Evolutionary conservation across 495 filamentous ascomycete species (phyloP), one percentile per base, ranked within the genome.

Genomic region (Penicillium psychrofluorescens): DNA sequence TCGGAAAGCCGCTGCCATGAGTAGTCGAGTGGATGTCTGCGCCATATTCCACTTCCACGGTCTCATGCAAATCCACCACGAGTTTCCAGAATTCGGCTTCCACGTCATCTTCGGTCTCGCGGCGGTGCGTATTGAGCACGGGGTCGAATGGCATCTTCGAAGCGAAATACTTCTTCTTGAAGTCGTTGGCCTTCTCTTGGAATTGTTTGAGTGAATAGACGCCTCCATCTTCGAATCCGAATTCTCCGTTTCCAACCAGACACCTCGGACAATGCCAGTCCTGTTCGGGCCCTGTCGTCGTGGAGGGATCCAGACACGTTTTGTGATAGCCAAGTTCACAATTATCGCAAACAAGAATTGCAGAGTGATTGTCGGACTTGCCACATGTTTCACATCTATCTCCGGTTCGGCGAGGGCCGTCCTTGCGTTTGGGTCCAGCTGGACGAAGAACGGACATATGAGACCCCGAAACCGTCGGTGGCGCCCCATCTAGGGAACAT

Each of bases 11-110:
- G 58, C 91, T 96, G 40, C 92, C 92, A 54, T 97, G 94, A 0
- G 92, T 99, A 1, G 92, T 97, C 11, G 91, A 96, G 60, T 99
- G 92, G 44, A 99, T 95, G 60, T 99, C 92, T 5, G 92, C 92
- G 31, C 92, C 92, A 58, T 99, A 99, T 62, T 99, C 92, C 11
- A 99, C 92, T 57, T 96, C 91, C 10, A 96, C 89, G 1, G 88
- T 95, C 61, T 97, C 92, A 43, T 91, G 90, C 37, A 95, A 68
- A 60, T 85, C 94, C 38, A 94, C 86, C 0, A 95, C 90, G 15
- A 97, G 71, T 48, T 88, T 79, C 92, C 92, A 99, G 65, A 99
- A 99, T 62, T 99, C 92, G 11, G 82, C 79, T 61, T 99, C 92
- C 29, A 99, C 87, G 55, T 99, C 92, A 51, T 96, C 91, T 56